These are phyloP conservation scores for Globisporangium barbulae DNA, from an alignment of 352 stramenopile species.

Conservation along the genomic window DNA sequence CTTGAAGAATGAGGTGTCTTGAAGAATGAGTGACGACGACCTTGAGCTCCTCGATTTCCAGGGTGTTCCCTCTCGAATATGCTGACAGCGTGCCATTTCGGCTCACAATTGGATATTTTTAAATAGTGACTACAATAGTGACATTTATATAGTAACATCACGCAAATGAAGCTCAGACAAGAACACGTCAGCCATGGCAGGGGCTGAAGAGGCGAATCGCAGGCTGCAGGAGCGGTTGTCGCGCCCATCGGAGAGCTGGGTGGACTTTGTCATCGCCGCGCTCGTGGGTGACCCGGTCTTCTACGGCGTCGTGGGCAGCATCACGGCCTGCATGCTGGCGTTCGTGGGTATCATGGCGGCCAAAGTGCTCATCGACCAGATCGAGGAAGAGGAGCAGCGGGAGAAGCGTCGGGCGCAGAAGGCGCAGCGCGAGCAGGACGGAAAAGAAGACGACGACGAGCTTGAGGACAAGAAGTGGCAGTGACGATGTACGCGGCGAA, in stretches of 20 bases:
- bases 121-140: constrained; percentile 6
- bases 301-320: constrained; percentile 39
- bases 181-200: background rate
- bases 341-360: constrained; percentile 55
- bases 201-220: constrained; percentile 7
- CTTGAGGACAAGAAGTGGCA: constrained; percentile 23
- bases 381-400: constrained; percentile 43
- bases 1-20: constrained; percentile 15
- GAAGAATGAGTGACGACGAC: constrained; percentile 2
- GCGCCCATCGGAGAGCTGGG: constrained; percentile 57
- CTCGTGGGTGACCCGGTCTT: constrained; percentile 64
- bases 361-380: constrained; percentile 53
- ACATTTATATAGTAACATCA: background rate
- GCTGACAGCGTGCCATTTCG: constrained; percentile 5
- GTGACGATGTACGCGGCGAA: background rate
- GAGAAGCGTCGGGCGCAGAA: constrained; percentile 18
- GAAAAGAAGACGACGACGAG: constrained; percentile 13
- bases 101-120: constrained; percentile 4
- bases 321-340: constrained; percentile 46
- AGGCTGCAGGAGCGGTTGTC: constrained; percentile 47
- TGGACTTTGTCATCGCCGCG: constrained; percentile 54
- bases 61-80: background rate
- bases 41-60: background rate
- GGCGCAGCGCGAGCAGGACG: constrained; percentile 22
- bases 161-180: background rate